Evolutionary conservation across 495 filamentous ascomycete genomes (phyloP), one percentile per base, ranked within the genome.

Genomic region (Hypomontagnella monticulosa): DNA sequence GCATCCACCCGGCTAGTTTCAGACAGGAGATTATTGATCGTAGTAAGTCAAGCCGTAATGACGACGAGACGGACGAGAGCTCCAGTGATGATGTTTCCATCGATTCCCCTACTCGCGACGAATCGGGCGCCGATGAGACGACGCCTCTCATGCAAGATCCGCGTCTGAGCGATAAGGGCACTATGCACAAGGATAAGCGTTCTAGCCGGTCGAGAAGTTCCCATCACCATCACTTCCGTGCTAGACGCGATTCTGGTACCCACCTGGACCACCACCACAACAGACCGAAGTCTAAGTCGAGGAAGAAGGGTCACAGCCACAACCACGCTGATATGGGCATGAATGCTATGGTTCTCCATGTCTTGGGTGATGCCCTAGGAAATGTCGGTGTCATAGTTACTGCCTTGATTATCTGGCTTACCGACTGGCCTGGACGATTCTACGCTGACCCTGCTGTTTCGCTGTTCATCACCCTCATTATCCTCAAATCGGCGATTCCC

Each of bases 371-470:
- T 76, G 95, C 95, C 0, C 86, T 99, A 6, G 96, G 96, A 60
- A 99, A 99, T 66, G 87, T 99, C 51, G 95, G 96, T 63, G 95
- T 99, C 52, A 99, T 99, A 47, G 82, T 80, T n/a, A 93, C 93
- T 5, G 95, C 95, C 0, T 85, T 97, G 11, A 79, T 97, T 59
- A 97, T 99, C 75, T 97, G 93, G 92, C 82, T 95, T 48, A 92
- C 92, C 1, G 76, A 87, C 32, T 85, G 77, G 78, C 71, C 79
- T n/a, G 76, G 77, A 33, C 71, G 73, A 27, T 90, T 81, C 77
- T 98, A 98, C 72, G 87, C 91, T 18, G 95, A 99, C 72, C 95
- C 95, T 0, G 86, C 87, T 15, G 94, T 99, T 60, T 98, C 96
- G 0, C 85, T 99, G n/a, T 80, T 97, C 72, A 98, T 99, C 78